Evolutionary conservation across 169 alveolate genomes (phyloP), one percentile per base, ranked within the genome.

Genomic region (Theileria annulata): DNA sequence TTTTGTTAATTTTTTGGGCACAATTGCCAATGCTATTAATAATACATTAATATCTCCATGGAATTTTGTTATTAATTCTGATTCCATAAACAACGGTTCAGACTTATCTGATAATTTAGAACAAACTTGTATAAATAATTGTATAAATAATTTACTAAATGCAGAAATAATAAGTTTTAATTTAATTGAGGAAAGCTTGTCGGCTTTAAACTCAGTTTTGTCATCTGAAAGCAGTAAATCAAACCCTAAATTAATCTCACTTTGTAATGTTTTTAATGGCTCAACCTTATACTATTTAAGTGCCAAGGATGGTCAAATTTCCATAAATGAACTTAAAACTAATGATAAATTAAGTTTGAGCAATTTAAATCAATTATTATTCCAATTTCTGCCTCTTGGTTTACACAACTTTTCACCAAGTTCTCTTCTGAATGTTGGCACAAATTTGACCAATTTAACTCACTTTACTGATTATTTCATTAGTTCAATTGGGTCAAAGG

Each of bases 11-110:
- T 42, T 48, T 23, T 67, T 80, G 33, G 88, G 88, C 25, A 42
- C 79, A 9, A 77, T 80, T 42, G 79, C 85, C 23, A 80, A 80
- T 42, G 69, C 77, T 19, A 56, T 70, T 21, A 68, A 71, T 19
- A 13, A 37, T 25, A 1, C 10, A 10, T 27, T 80, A 35, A 27
- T 33, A 2, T 80, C 88, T 17, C 88, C 88, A n/a, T 80, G 88
- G 88, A 71, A 59, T 28, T 23, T 5, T 63, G 28, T 3, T 31
- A 54, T 54, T n/a, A 54, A 12, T 12, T 35, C 47, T 35, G 47
- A 35, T 35, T 35, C 47, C 3, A 8, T 35, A 35, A 35, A 35
- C 8, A 35, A 35, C 3, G 8, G 8, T 8, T 35, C 47, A 35
- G 47, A 35, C 8, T 35, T 35, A 35, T 35, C 47, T 8, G 47